These are phyloP conservation scores for Pterulicium gracile DNA, from an alignment of 1,284 basidiomycete genomes.

Conservation along the genomic window DNA sequence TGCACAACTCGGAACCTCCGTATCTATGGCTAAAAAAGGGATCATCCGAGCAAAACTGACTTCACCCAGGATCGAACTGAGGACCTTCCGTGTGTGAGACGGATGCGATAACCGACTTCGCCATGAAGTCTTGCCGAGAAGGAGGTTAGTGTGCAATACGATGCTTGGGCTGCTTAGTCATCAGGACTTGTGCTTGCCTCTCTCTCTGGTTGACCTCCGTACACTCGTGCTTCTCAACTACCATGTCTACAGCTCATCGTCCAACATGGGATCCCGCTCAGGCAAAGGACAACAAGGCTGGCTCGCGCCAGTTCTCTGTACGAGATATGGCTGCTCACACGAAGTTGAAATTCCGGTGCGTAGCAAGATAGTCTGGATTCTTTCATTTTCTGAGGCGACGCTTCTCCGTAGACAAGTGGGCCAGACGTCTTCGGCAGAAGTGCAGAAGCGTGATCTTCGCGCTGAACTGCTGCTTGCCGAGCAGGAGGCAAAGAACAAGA, in stretches of 20 bases:
- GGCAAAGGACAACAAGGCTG: constrained; percentile 77
- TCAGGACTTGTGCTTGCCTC: too few species aligned
- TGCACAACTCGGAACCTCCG: too few species aligned
- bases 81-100: too few species aligned
- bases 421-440: constrained; percentile 69
- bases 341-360: constrained; percentile 88
- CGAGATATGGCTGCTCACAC: constrained; percentile 89
- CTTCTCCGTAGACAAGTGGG: constrained; percentile 59
- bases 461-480: constrained; percentile 78
- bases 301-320: constrained; percentile 81
- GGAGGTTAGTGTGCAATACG: too few species aligned
- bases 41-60: too few species aligned
- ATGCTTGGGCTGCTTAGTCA: too few species aligned
- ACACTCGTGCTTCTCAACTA: constrained; percentile 4
- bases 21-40: too few species aligned
- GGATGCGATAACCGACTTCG: too few species aligned
- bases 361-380: constrained; percentile 3
- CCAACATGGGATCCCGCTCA: constrained; percentile 87
- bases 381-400: constrained; percentile 1
- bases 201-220: too few species aligned
- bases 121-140: too few species aligned
- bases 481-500: constrained; percentile 74
- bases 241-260: constrained; percentile 79
- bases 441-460: constrained; percentile 70
- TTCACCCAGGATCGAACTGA: too few species aligned